Conservation (phyloP, 2,329 filamentous ascomycete species). For the Penicillium sp. region DNA sequence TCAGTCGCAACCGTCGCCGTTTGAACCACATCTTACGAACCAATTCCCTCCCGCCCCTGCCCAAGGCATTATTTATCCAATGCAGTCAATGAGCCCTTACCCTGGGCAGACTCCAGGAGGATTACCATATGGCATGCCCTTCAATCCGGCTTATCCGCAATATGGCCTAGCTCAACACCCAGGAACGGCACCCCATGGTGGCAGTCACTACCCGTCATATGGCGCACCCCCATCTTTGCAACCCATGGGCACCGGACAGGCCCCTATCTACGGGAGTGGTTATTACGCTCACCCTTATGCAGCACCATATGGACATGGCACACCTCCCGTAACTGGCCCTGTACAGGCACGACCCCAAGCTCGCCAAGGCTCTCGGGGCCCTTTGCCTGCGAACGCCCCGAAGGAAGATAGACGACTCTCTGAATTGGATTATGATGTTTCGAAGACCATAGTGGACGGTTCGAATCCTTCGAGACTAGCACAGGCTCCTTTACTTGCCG, state of each 20-base stretch:
- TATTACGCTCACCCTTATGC: conserved; percentile 31
- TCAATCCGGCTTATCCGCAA: conserved; percentile 26
- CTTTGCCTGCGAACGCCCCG: conserved; percentile 4
- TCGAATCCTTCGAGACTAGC: conserved; percentile 32
- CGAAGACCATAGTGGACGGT: conserved; percentile 40
- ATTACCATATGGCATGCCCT: conserved; percentile 27
- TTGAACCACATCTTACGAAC: conserved; percentile 29
- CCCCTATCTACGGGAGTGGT: conserved; percentile 20
- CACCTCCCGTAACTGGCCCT: conserved; percentile 6
- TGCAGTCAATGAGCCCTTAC: conserved; percentile 30
- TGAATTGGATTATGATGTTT: conserved; percentile 32
- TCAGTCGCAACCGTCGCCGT: conserved; percentile 25
- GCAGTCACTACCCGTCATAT: conserved; percentile 24
- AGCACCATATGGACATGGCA: conserved; percentile 19
- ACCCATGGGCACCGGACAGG: conserved; percentile 19
- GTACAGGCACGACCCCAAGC: conserved; percentile 6
- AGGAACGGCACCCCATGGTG: conserved; percentile 12
- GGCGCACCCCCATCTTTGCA: conserved; percentile 20
- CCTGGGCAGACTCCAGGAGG: conserved; percentile 17
- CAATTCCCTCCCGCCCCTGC: conserved; percentile 26
- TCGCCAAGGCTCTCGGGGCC: conserved; percentile 3
- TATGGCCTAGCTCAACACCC: conserved; percentile 28
- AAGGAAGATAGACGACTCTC: conserved; percentile 16
- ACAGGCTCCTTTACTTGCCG: conserved; percentile 13
- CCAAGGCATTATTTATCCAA: conserved; percentile 32